Conservation (phyloP, 345 rosid genomes). For the Zanthoxylum bungeanum region DNA sequence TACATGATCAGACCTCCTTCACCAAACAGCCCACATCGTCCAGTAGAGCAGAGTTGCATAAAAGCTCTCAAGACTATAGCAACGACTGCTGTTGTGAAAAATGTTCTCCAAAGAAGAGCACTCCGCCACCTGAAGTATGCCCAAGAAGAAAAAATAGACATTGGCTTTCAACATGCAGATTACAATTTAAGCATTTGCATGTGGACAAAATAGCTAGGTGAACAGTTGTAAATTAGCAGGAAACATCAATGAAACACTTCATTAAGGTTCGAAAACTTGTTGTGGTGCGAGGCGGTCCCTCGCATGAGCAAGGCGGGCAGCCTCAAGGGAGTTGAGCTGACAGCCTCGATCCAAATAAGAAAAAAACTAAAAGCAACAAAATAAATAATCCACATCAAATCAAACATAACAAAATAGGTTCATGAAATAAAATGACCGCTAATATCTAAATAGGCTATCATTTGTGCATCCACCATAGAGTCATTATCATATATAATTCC, state of each 20-base stretch:
- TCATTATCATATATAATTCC: too few species aligned
- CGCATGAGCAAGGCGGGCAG: too few species aligned
- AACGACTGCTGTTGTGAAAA: constrained; percentile 73
- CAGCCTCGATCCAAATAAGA: too few species aligned
- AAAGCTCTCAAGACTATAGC: constrained; percentile 64
- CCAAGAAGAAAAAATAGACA: neutral
- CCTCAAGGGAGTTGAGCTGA: too few species aligned
- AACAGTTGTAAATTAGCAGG: neutral
- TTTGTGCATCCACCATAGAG: too few species aligned
- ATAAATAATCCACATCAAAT: too few species aligned
- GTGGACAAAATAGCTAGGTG: neutral
- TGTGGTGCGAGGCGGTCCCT: too few species aligned
- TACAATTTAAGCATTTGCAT: neutral
- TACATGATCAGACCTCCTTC: constrained; percentile 71
- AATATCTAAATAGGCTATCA: too few species aligned
- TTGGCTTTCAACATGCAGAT: neutral
- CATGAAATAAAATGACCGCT: too few species aligned
- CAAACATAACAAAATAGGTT: too few species aligned
- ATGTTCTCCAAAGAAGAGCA: constrained; percentile 77
- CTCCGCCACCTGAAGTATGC: constrained; percentile 58
- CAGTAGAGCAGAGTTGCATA: constrained; percentile 46
- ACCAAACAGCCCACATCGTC: constrained; percentile 61
- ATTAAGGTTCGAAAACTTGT: too few species aligned
- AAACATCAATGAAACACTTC: neutral
- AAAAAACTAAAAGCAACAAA: too few species aligned